A percentile compares a stretch with the other conserved stretches of the same genome.
phyloP scores from a whole-genome alignment of 2,329 filamentous ascomycete genomes.

The Metarhizium sp. region DNA sequence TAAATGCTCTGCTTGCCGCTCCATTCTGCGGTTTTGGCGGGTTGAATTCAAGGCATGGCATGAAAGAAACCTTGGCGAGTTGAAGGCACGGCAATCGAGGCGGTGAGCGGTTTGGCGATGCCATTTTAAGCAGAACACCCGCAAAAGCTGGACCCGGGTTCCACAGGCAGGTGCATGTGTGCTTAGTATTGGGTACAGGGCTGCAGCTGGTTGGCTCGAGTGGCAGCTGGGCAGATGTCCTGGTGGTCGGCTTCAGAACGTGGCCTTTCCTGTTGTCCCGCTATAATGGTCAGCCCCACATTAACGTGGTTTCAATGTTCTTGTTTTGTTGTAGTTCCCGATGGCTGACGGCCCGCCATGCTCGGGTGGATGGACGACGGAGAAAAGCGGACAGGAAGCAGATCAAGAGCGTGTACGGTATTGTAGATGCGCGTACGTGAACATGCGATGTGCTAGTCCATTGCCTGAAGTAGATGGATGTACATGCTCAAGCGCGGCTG shows the following conservation, averaged over 20 bases:
- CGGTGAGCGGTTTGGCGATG: conserved; percentile 1
- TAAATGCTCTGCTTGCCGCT: neutral
- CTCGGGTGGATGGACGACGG: conserved; percentile 2
- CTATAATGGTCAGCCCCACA: neutral
- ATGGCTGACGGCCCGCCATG: conserved; percentile 4
- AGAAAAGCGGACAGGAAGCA: conserved; percentile 1
- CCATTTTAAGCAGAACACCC: neutral
- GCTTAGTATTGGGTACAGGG: neutral
- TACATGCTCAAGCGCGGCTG: conserved; percentile 13
- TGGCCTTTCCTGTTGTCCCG: too few species aligned
- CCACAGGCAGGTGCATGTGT: neutral
- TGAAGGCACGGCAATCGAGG: neutral
- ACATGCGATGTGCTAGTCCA: too few species aligned
- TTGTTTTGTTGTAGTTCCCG: neutral
- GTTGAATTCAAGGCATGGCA: neutral
- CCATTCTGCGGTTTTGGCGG: neutral
- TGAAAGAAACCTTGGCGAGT: neutral
- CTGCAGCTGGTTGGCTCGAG: neutral
- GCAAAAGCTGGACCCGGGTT: neutral
- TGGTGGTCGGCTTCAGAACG: too few species aligned
- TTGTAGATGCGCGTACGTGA: neutral
- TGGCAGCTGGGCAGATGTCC: neutral
- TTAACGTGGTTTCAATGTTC: neutral
- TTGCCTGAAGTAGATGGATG: neutral
- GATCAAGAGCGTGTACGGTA: neutral